Percentiles rank a stretch among this genome's conserved stretches.
These are phyloP conservation scores for Nakazawaea molendinolei DNA, from an alignment of 805 yeast species.

Conservation along the genomic window DNA sequence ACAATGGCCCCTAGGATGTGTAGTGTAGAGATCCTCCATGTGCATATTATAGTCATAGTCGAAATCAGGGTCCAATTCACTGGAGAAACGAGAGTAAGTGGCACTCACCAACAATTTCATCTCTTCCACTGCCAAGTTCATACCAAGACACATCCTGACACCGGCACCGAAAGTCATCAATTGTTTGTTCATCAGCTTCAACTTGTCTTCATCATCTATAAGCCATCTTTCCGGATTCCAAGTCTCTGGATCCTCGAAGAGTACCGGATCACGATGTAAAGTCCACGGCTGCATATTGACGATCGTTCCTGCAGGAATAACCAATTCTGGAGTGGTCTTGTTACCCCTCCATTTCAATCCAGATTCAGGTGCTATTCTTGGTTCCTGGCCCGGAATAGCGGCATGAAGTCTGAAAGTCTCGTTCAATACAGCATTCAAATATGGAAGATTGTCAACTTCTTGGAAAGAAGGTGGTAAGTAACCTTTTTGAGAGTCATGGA, in stretches of 20 bases:
- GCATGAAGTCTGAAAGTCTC: slow-evolving; percentile 55
- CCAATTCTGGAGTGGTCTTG: slow-evolving; percentile 10
- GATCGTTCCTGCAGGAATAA: slow-evolving; percentile 41
- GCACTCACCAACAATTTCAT: slow-evolving; percentile 47
- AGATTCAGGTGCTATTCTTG: slow-evolving; percentile 34
- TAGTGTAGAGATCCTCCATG: slow-evolving; percentile 13
- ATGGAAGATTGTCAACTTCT: slow-evolving; percentile 42
- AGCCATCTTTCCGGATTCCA: slow-evolving; percentile 56
- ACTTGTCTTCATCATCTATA: slow-evolving; percentile 23
- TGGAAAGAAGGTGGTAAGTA: slow-evolving; percentile 24
- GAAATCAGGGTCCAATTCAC: slow-evolving; percentile 4
- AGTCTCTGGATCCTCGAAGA: slow-evolving; percentile 35
- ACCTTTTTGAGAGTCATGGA: slow-evolving; percentile 14
- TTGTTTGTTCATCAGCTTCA: slow-evolving; percentile 34
- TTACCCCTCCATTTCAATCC: slow-evolving; percentile 11
- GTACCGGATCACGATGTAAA: slow-evolving; percentile 37
- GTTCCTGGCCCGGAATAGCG: slow-evolving; percentile 61
- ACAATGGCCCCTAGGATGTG: slow-evolving; percentile 12
- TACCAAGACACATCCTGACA: slow-evolving; percentile 59
- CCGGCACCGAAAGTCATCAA: slow-evolving; percentile 63
- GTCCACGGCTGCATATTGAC: slow-evolving; percentile 56
- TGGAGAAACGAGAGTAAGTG: slow-evolving; percentile 38
- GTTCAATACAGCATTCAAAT: slow-evolving; percentile 47
- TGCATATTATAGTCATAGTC: slow-evolving; percentile 13
- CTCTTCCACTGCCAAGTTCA: slow-evolving; percentile 53